Evolutionary conservation across 768 basidiomycete genomes (phyloP).

Genomic region (Udeniomyces megalosporus): DNA sequence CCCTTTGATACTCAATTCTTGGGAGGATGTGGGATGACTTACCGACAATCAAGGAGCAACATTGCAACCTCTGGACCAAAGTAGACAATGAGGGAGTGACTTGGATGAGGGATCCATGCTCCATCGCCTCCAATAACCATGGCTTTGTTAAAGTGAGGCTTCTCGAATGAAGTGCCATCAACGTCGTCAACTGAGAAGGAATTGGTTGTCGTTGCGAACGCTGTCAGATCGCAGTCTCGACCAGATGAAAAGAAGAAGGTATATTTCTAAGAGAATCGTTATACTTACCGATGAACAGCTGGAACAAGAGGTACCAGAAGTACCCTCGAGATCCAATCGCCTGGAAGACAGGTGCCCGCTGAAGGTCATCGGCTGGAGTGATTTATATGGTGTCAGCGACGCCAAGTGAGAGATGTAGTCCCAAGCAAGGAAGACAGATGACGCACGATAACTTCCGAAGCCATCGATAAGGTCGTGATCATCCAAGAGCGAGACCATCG

Average conservation of each 20-base stretch:
- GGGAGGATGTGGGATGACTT: conserved; percentile 20
- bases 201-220: too few relatives aligned
- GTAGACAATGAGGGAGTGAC: conserved; percentile 62
- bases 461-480: conserved; percentile 37
- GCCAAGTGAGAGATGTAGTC: too few relatives aligned
- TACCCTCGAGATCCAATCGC: conserved; percentile 72
- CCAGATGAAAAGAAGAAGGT: conserved; percentile 22
- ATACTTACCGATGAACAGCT: conserved; percentile 62
- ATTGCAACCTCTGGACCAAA: conserved; percentile 40
- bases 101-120: conserved; percentile 53
- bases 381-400: too few relatives aligned
- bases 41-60: conserved; percentile 70
- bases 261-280: background rate
- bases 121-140: conserved; percentile 60
- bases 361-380: conserved; percentile 45
- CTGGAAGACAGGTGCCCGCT: conserved; percentile 53
- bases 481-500: conserved; percentile 27
- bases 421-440: background rate
- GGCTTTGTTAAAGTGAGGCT: conserved; percentile 51
- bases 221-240: too few relatives aligned
- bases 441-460: background rate
- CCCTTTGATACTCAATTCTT: too few relatives aligned
- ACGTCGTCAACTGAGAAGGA: conserved; percentile 39
- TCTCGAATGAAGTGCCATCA: conserved; percentile 52
- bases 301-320: conserved; percentile 87